Evolutionary conservation across 768 basidiomycete species (phyloP), one percentile per base, ranked within the genome.

Genomic region (Dioszegia crocea): DNA sequence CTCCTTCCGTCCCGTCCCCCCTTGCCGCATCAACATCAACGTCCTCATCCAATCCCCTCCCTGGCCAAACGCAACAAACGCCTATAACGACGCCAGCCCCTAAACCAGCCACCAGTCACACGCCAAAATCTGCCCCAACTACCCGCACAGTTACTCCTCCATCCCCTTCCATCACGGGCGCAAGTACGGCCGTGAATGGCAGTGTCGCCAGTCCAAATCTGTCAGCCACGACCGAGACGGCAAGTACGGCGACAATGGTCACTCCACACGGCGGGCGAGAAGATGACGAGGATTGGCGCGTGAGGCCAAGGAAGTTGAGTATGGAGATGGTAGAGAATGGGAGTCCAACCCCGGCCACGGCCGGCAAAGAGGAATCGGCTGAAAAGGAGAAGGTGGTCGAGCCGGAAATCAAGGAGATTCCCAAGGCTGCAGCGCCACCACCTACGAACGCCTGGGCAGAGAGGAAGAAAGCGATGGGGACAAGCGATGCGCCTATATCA

Each of bases 371-470:
- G 8, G 16, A 29, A n/a, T n/a, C n/a, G 40, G 17, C 48, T 5
- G 27, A 16, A 17, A 47, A 46, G 50, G 57, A 17, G 10, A 36
- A 52, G 26, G 29, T 43, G 33, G 31, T 14, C 24, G 40, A 38
- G 38, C 16, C 45, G 2, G 57, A 45, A 38, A 16, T 45, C 24
- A 53, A 51, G 31, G 49, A 51, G 31, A 36, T n/a, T 3, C 26
- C 17, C 19, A 24, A 53, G 45, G 47, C 56, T 21, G 63, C 63
- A 16, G 60, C 66, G 1, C 57, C 55, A 30, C 69, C 70, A 14
- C 53, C 62, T 4, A 67, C 68, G n/a, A 76, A 76, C 56, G 60
- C 71, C 10, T 76, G 75, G 75, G 67, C 68, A 1, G 52, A 39
- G 21, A 24, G 55, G 27, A 52, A 44, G 31, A 58, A 58, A 14